phyloP scores from a whole-genome alignment of 148 eudicot species.

The Euryodendron excelsum region DNA sequence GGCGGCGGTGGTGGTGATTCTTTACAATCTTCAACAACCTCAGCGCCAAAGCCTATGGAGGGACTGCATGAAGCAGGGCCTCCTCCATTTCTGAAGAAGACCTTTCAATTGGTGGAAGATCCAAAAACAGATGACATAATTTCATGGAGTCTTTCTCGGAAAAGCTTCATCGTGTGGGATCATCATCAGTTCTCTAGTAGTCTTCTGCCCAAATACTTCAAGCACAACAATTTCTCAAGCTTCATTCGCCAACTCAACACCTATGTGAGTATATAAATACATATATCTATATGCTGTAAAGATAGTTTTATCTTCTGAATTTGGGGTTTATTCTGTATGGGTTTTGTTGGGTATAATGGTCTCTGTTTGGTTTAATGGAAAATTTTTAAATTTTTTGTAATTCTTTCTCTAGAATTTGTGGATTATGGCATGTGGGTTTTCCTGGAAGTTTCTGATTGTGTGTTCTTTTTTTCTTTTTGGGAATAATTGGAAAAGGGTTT shows the following conservation, averaged over 20 bases:
- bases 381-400: neutral
- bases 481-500: constrained; percentile 47
- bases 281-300: neutral
- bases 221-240: constrained; percentile 38
- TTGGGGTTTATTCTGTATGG: neutral
- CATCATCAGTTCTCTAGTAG: constrained; percentile 41
- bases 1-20: constrained; percentile 7
- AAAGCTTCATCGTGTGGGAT: constrained; percentile 63
- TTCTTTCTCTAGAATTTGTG: neutral
- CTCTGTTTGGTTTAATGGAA: constrained; percentile 3
- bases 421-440: neutral
- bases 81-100: constrained; percentile 66
- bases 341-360: neutral
- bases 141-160: constrained; percentile 41
- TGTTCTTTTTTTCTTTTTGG: neutral
- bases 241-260: constrained; percentile 29
- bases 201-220: constrained; percentile 41
- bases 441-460: neutral
- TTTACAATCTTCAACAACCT: neutral
- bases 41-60: constrained; percentile 44
- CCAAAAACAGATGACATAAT: constrained; percentile 45
- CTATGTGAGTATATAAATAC: constrained; percentile 11
- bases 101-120: constrained; percentile 64
- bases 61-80: constrained; percentile 51
- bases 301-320: neutral